Conservation (phyloP, 2,329 filamentous ascomycete species). For the Diaporthe vaccinii region DNA sequence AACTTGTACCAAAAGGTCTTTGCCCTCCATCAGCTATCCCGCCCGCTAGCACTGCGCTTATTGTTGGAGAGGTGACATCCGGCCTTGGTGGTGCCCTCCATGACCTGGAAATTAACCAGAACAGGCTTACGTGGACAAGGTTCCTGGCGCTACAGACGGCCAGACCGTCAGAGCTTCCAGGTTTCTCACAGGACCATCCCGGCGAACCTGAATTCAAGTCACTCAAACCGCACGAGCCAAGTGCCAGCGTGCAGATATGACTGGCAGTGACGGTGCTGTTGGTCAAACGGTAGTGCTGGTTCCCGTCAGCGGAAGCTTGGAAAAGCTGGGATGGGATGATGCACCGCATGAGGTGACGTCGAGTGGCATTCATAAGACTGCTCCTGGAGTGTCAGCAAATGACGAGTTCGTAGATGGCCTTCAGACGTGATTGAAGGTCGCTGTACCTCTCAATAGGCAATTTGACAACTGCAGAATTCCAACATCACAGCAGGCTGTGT, state of each 20-base stretch:
- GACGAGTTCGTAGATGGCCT: not conserved
- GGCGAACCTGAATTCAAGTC: constrained; percentile 5
- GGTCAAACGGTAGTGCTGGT: constrained; percentile 26
- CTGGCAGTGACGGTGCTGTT: constrained; percentile 15
- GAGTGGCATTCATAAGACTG: constrained; percentile 7
- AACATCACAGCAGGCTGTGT: not conserved
- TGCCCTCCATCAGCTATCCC: not conserved
- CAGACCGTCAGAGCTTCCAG: constrained; percentile 11
- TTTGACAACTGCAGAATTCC: not conserved
- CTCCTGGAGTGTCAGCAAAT: constrained; percentile 7
- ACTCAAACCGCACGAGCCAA: not conserved
- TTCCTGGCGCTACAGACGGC: constrained; percentile 18
- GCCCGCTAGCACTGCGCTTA: constrained; percentile 21
- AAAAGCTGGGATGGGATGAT: constrained; percentile 18
- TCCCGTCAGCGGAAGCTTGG: constrained; percentile 24
- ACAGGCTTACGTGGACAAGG: constrained; percentile 27
- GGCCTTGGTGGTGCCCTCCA: constrained; percentile 22
- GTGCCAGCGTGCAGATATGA: constrained; percentile 9
- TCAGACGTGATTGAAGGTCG: not conserved
- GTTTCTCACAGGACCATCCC: constrained; percentile 20
- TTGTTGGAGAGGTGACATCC: constrained; percentile 21
- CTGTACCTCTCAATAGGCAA: not conserved
- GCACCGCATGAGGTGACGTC: constrained; percentile 23
- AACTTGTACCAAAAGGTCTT: not conserved
- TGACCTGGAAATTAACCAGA: constrained; percentile 2